These are phyloP conservation scores for Phanerochaete carnosa DNA, from an alignment of 768 basidiomycete species.

Conservation along the genomic window DNA sequence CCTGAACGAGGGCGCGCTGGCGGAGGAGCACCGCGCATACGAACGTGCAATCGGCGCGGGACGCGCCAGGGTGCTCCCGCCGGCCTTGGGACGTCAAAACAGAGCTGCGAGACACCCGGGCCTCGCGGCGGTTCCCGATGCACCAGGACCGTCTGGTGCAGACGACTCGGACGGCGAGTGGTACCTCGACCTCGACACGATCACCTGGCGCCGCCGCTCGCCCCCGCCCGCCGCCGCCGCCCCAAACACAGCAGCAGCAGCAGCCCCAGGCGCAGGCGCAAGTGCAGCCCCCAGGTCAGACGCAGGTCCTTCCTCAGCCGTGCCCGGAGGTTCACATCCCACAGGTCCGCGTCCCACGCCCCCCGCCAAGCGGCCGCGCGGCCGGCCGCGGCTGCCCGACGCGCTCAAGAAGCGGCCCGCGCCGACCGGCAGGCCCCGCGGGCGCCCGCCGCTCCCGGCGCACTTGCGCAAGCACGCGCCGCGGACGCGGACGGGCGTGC, in stretches of 20 bases:
- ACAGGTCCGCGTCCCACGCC: background rate
- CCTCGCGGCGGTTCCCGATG: background rate
- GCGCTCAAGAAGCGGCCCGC: background rate
- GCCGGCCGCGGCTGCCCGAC: background rate
- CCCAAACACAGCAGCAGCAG: background rate
- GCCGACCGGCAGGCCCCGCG: no score
- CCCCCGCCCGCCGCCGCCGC: no score
- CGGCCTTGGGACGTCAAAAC: no score
- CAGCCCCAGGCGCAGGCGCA: background rate
- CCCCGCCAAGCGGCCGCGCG: background rate
- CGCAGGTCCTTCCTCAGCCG: background rate
- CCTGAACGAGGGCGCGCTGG: background rate
- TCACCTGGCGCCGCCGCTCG: background rate
- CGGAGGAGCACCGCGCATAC: no score
- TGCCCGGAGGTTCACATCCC: background rate
- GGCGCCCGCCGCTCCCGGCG: no score
- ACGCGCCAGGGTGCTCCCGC: no score
- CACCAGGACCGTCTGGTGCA: background rate
- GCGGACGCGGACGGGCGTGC: no score
- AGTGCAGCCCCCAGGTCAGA: background rate
- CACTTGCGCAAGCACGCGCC: no score
- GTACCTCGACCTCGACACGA: slow-evolving; percentile 1
- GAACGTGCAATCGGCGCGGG: no score
- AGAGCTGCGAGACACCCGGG: no score
- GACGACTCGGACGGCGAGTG: background rate